Evolutionary conservation across 768 basidiomycete genomes (phyloP).

Genomic region (Pleurotus platypus): DNA sequence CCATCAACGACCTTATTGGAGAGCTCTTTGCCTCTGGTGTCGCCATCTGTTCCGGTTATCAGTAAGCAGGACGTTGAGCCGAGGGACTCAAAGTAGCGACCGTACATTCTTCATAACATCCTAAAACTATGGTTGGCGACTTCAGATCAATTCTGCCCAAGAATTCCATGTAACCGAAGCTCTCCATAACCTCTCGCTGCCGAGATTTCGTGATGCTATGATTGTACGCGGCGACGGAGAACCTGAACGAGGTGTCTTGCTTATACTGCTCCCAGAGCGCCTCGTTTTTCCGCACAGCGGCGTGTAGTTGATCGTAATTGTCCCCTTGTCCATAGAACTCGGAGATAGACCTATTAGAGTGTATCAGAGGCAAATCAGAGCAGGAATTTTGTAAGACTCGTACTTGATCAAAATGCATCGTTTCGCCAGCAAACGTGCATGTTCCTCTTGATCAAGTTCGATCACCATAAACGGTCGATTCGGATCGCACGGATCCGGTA

Average conservation of each 20-base stretch:
- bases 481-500: constrained; percentile 49
- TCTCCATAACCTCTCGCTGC: constrained; percentile 67
- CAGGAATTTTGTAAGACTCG: neutral
- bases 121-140: constrained; percentile 66
- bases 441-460: constrained; percentile 62
- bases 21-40: constrained; percentile 38
- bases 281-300: constrained; percentile 37
- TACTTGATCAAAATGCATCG: constrained; percentile 86
- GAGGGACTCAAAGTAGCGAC: neutral
- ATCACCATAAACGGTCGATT: constrained; percentile 75
- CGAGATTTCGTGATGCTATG: constrained; percentile 67
- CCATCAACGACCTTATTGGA: constrained; percentile 48
- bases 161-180: constrained; percentile 84
- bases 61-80: constrained; percentile 17
- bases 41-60: constrained; percentile 36
- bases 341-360: constrained; percentile 57
- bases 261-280: constrained; percentile 57
- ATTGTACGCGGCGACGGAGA: constrained; percentile 70
- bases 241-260: constrained; percentile 74
- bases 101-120: constrained; percentile 85
- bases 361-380: neutral
- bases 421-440: constrained; percentile 68
- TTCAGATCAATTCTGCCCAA: constrained; percentile 80
- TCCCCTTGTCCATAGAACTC: constrained; percentile 73
- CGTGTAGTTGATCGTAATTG: constrained; percentile 70